Evolutionary conservation across 2,329 filamentous ascomycete genomes (phyloP), one percentile per base, ranked within the genome.

Genomic region (Cercospora sp.): DNA sequence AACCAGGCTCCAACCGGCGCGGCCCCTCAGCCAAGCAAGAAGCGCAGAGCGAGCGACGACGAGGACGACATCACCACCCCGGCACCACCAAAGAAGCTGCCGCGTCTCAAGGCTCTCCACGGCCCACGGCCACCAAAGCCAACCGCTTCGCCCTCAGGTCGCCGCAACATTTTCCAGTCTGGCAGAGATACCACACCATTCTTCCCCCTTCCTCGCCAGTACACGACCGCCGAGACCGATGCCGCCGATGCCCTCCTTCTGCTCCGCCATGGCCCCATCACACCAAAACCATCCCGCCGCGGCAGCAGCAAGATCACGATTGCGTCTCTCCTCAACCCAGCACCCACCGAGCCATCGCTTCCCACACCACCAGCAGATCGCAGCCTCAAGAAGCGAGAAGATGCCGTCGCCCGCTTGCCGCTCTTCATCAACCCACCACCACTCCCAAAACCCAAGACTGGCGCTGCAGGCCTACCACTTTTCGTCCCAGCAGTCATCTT

Each of bases 51-150:
- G 13, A 28, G 16, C 43, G 45, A 63, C 45, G 28, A 63, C 30
- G 45, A 63, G 28, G 58, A 61, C 32, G 34, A 60, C 57, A 13
- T 26, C 49, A 7, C 28, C 60, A n/a, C 37, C 43, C 3, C 40
- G 16, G 28, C 21, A 28, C 37, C 60, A 49, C 43, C 60, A 26
- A 43, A 30, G 26, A 62, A 62, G 43, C 7, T 49, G 37, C 60
- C 60, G 3, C 60, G 60, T 18, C 40, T 62, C 37, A 49, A 49
- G 26, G 60, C 60, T 28, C 60, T 62, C 26, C 60, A 62, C 60
- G 40, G 60, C 13, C 60, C 40, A 18, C 60, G 60, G 5, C 37
- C 28, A 30, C 55, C 55, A 6, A 59, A 59, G 55, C 55, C 55
- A 16, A 13, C 55, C 1, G 18, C 28, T 59, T 59, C 32, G 28